phyloP scores from a whole-genome alignment of 805 yeast species.

The Ogataea nitratoaversa region DNA sequence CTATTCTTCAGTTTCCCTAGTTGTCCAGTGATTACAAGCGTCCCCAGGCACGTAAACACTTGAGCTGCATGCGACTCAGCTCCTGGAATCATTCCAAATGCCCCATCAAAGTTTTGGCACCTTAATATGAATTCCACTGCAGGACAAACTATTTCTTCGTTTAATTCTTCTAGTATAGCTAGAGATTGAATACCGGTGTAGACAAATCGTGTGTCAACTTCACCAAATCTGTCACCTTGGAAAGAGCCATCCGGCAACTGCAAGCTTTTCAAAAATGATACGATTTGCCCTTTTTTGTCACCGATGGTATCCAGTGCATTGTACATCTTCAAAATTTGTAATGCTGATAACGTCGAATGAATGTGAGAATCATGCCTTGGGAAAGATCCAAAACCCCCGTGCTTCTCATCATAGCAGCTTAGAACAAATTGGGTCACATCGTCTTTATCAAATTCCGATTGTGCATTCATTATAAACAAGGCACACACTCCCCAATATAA shows the following conservation, averaged over 20 bases:
- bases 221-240: slow-evolving; percentile 89
- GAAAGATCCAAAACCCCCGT: slow-evolving; percentile 87
- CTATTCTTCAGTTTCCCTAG: slow-evolving; percentile 43
- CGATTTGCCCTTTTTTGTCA: slow-evolving; percentile 28
- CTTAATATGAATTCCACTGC: slow-evolving; percentile 60
- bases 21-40: slow-evolving; percentile 63
- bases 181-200: slow-evolving; percentile 76
- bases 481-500: slow-evolving; percentile 94
- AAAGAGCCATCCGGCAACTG: slow-evolving; percentile 69
- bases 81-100: slow-evolving; percentile 90
- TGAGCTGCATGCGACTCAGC: slow-evolving; percentile 96
- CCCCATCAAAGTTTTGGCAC: slow-evolving; percentile 94
- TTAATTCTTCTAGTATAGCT: slow-evolving; percentile 60
- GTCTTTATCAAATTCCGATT: slow-evolving; percentile 51
- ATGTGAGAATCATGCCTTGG: slow-evolving; percentile 89
- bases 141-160: slow-evolving; percentile 42
- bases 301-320: slow-evolving; percentile 45
- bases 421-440: slow-evolving; percentile 68
- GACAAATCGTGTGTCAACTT: slow-evolving; percentile 86
- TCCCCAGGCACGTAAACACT: slow-evolving; percentile 79
- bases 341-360: slow-evolving; percentile 77
- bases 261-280: slow-evolving; percentile 36
- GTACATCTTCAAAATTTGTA: slow-evolving; percentile 72
- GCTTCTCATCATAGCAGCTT: slow-evolving; percentile 51
- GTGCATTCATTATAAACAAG: slow-evolving; percentile 52